Conservation (phyloP, 129 eudicot genomes). For the Smallanthus sonchifolius region DNA sequence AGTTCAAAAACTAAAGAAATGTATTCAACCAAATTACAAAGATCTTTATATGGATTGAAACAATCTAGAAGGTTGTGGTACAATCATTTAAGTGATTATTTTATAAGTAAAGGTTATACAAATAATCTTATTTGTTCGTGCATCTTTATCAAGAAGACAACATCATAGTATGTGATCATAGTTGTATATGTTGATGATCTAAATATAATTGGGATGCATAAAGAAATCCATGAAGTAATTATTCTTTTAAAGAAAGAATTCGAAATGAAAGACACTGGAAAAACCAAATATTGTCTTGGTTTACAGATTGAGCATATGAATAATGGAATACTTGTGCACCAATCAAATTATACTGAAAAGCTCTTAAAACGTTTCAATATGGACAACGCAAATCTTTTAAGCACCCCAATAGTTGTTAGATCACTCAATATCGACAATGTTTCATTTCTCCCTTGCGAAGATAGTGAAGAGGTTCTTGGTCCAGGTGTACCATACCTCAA, state of each 20-base stretch:
- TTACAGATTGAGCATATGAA: too few species aligned
- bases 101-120: too few species aligned
- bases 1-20: too few species aligned
- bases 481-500: background rate
- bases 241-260: background rate
- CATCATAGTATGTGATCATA: background rate
- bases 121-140: background rate
- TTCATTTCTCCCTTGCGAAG: background rate
- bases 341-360: too few species aligned
- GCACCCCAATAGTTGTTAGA: background rate
- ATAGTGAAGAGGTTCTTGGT: background rate
- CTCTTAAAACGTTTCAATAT: background rate
- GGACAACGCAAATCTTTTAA: background rate
- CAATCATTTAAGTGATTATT: too few species aligned
- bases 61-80: too few species aligned
- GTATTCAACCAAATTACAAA: too few species aligned
- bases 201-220: background rate
- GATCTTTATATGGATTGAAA: too few species aligned
- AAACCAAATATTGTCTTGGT: too few species aligned
- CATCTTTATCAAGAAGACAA: background rate
- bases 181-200: background rate
- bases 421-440: background rate
- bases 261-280: too few species aligned
- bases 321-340: too few species aligned
- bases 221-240: background rate